Conservation (phyloP, 495 filamentous ascomycete species). For the Xylaria acuta region DNA sequence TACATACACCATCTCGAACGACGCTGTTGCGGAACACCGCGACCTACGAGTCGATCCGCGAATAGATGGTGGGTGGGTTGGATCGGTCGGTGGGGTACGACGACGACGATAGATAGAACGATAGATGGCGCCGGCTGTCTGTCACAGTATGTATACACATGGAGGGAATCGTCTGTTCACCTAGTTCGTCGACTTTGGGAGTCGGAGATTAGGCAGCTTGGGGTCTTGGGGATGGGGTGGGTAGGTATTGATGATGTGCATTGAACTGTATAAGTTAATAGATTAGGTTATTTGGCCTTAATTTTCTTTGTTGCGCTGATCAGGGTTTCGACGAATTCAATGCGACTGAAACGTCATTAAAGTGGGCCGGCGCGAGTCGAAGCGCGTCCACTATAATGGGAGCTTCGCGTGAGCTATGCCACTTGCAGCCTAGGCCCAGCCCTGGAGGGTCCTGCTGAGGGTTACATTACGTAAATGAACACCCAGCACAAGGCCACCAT, state of each 20-base stretch:
- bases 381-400: background rate
- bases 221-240: background rate
- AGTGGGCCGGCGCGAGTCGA: slow-evolving; percentile 19
- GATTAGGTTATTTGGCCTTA: slow-evolving; percentile 19
- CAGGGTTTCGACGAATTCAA: slow-evolving; percentile 20
- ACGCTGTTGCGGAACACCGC: slow-evolving; percentile 15
- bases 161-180: background rate
- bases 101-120: background rate
- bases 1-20: slow-evolving; percentile 75
- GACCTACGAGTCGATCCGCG: background rate
- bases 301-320: slow-evolving; percentile 20
- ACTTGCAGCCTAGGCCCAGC: background rate
- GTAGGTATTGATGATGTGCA: background rate
- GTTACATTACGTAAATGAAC: background rate
- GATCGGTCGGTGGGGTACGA: background rate
- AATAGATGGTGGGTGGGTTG: slow-evolving; percentile 1
- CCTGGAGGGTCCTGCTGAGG: background rate
- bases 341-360: slow-evolving; percentile 25
- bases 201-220: background rate
- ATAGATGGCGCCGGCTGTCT: background rate
- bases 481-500: background rate
- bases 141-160: background rate
- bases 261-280: background rate
- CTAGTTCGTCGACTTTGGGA: background rate
- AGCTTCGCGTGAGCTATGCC: background rate